These are phyloP conservation scores for Puccinia horiana DNA, from an alignment of 1,284 basidiomycete species.

Conservation along the genomic window DNA sequence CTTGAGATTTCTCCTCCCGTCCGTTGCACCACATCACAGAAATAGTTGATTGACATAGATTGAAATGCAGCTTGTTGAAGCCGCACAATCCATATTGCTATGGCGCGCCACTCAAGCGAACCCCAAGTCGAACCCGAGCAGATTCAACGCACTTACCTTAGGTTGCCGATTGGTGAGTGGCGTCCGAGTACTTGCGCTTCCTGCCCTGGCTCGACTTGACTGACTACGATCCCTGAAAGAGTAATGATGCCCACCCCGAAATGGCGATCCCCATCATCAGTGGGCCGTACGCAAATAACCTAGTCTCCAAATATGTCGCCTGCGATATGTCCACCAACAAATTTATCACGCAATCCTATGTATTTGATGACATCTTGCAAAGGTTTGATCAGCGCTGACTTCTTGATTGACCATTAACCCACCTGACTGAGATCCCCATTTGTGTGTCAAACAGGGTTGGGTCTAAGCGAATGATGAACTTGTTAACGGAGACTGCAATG, in stretches of 20 bases:
- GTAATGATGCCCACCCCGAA: slow-evolving; percentile 19
- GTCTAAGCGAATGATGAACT: slow-evolving; percentile 18
- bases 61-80: slow-evolving; percentile 16
- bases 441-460: slow-evolving; percentile 14
- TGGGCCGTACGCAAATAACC: slow-evolving; percentile 27
- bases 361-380: slow-evolving; percentile 26
- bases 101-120: slow-evolving; percentile 18
- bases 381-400: slow-evolving; percentile 8
- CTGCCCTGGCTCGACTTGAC: neutral
- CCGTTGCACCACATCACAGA: neutral
- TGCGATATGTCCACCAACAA: slow-evolving; percentile 30
- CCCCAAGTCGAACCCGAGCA: neutral
- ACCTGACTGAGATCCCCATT: neutral
- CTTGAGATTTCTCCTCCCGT: neutral
- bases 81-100: slow-evolving; percentile 30
- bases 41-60: neutral
- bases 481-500: slow-evolving; percentile 34
- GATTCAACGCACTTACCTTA: slow-evolving; percentile 20
- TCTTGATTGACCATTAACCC: neutral
- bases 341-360: slow-evolving; percentile 21
- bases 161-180: slow-evolving; percentile 29
- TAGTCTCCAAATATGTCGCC: slow-evolving; percentile 31
- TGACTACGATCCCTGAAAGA: neutral
- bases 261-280: slow-evolving; percentile 11
- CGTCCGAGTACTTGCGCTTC: neutral